Conservation (phyloP, 2,329 filamentous ascomycete genomes). For the Neonectria punicea region DNA sequence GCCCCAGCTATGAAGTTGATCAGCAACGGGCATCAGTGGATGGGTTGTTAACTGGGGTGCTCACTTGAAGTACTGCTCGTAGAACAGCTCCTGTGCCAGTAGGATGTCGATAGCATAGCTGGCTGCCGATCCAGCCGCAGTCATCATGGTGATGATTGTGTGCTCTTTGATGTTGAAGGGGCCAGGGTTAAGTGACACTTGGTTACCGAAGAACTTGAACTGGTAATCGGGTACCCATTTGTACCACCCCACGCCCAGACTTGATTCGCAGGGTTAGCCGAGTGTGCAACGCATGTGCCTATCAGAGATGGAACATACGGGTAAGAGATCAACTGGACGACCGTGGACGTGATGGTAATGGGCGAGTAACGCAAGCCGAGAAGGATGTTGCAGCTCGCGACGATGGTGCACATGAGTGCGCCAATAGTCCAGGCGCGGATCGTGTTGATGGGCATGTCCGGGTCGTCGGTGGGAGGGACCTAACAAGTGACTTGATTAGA, state of each 20-base stretch:
- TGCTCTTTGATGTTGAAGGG: conserved; percentile 73
- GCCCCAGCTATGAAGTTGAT: conserved; percentile 51
- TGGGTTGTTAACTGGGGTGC: neutral
- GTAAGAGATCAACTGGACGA: conserved; percentile 70
- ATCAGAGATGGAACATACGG: conserved; percentile 45
- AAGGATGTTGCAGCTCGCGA: conserved; percentile 69
- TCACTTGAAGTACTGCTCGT: conserved; percentile 60
- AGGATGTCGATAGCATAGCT: conserved; percentile 64
- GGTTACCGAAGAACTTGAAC: conserved; percentile 61
- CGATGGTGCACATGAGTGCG: conserved; percentile 67
- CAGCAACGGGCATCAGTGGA: neutral
- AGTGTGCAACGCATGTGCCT: neutral
- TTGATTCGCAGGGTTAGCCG: neutral
- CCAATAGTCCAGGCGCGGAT: conserved; percentile 73
- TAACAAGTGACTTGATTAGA: neutral
- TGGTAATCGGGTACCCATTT: conserved; percentile 62
- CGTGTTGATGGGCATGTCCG: conserved; percentile 69
- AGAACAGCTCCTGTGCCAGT: conserved; percentile 64
- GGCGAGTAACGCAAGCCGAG: conserved; percentile 69
- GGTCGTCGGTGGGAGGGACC: conserved; percentile 4
- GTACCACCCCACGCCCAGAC: conserved; percentile 63
- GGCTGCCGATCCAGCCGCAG: conserved; percentile 66
- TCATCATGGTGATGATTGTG: conserved; percentile 70
- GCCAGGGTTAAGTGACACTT: conserved; percentile 66
- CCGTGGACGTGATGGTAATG: conserved; percentile 68